Percentiles rank a stretch among this genome's conserved stretches.
Evolutionary conservation across 164 flowering plant species (phyloP).

Genomic region (Euptelea pleiosperma): DNA sequence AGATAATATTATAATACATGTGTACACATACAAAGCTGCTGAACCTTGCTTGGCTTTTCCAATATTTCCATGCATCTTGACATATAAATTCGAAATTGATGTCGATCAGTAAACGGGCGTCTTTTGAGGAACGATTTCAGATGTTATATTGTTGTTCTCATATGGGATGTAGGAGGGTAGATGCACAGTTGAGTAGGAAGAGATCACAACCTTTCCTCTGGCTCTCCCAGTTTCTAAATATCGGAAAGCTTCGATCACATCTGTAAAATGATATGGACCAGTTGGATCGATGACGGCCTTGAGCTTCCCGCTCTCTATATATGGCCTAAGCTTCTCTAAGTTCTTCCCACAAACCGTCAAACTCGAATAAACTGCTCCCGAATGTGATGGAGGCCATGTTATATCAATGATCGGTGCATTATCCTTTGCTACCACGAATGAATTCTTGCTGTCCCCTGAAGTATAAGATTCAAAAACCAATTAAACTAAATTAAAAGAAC

Average conservation of each 20-base stretch:
- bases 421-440: constrained; percentile 37
- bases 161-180: constrained; percentile 1
- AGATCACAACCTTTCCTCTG: constrained; percentile 41
- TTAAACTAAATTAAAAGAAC: background rate
- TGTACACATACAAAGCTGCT: too few relatives aligned
- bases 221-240: constrained; percentile 52
- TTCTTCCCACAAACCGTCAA: constrained; percentile 37
- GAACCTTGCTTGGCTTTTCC: too few relatives aligned
- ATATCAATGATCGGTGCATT: constrained; percentile 35
- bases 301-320: constrained; percentile 35
- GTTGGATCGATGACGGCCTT: constrained; percentile 37
- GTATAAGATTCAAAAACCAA: background rate
- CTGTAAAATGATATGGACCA: constrained; percentile 29
- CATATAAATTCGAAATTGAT: too few relatives aligned
- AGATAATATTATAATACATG: too few relatives aligned
- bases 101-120: background rate
- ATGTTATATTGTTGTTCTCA: constrained; percentile 4
- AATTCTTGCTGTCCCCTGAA: constrained; percentile 36
- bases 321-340: constrained; percentile 37
- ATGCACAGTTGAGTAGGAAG: constrained; percentile 18
- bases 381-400: constrained; percentile 45
- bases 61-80: too few relatives aligned
- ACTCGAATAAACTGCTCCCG: constrained; percentile 35
- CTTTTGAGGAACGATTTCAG: constrained; percentile 1
- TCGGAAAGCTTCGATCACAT: constrained; percentile 35